Evolutionary conservation across 331 rosid species (phyloP).

Genomic region (Spiraea crenata): DNA sequence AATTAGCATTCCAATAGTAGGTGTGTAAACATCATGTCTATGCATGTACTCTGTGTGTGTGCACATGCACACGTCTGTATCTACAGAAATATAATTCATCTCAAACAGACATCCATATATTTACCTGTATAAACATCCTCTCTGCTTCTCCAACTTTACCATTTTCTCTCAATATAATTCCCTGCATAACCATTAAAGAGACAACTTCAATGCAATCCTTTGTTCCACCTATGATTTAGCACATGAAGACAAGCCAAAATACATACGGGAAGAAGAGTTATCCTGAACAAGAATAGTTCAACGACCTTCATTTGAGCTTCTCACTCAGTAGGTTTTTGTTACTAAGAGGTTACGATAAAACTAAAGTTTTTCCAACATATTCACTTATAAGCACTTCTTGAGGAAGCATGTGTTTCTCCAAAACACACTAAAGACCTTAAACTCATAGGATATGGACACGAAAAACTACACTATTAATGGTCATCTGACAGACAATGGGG

Average conservation of each 20-base stretch:
- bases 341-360: neutral
- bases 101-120: neutral
- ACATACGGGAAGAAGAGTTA: no score
- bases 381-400: neutral
- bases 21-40: no score
- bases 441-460: neutral
- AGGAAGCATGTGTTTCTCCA: neutral
- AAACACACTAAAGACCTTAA: neutral
- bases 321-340: neutral
- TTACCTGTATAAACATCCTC: slow-evolving; percentile 78
- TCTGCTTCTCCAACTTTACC: slow-evolving; percentile 86
- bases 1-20: no score
- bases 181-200: slow-evolving; percentile 44
- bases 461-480: neutral
- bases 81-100: neutral
- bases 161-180: slow-evolving; percentile 81
- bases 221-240: neutral
- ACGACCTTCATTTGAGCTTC: neutral
- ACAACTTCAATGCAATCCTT: slow-evolving; percentile 7
- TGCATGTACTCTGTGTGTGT: no score
- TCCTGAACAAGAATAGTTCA: neutral
- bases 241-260: no score
- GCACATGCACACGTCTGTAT: no score
- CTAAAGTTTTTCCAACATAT: neutral
- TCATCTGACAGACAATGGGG: neutral